A percentile compares a stretch with the other conserved stretches of the same genome.
phyloP scores from a whole-genome alignment of 345 rosid species.

The Eutrema japonicum region DNA sequence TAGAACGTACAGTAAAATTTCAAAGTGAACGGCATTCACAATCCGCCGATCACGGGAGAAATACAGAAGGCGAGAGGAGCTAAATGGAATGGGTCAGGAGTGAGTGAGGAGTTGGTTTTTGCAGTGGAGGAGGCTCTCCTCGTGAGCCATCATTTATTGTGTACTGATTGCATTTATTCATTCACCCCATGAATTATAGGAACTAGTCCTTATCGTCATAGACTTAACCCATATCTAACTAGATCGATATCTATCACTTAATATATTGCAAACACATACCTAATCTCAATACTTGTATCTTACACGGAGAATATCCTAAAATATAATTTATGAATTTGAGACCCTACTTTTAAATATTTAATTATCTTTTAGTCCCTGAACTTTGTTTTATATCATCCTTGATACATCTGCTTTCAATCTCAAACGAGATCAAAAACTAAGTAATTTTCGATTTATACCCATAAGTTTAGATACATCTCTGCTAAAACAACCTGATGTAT shows the following conservation, averaged over 20 bases:
- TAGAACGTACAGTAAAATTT: conserved; percentile 29
- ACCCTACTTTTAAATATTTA: background rate
- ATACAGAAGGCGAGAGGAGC: background rate
- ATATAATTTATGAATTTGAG: background rate
- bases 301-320: background rate
- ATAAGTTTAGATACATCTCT: background rate
- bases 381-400: background rate
- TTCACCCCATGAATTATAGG: no score
- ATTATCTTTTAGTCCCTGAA: background rate
- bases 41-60: conserved; percentile 29
- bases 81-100: no score
- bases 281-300: background rate
- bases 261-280: background rate
- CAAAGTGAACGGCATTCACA: conserved; percentile 43
- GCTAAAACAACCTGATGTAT: background rate
- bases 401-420: background rate
- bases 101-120: background rate
- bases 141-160: conserved; percentile 24
- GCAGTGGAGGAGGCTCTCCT: conserved; percentile 37
- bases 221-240: no score
- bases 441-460: no score
- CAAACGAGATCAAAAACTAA: background rate
- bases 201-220: no score
- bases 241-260: no score
- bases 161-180: no score